These are phyloP conservation scores for Penicillium sp. DNA, from an alignment of 2,329 filamentous ascomycete species.

Conservation along the genomic window DNA sequence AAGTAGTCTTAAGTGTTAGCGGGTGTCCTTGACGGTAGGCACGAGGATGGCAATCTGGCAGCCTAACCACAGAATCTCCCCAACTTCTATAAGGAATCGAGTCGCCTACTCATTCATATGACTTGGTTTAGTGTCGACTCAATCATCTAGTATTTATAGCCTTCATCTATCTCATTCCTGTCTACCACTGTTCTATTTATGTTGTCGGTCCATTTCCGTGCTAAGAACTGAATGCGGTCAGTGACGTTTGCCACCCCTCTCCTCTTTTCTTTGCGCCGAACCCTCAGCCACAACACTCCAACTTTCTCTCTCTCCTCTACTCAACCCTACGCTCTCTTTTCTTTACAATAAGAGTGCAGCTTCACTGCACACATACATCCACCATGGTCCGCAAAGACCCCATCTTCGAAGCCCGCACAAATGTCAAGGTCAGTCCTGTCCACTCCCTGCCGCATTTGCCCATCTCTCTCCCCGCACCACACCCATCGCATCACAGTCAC, in stretches of 20 bases:
- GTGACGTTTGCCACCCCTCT: constrained; percentile 29
- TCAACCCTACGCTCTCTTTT: background rate
- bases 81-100: background rate
- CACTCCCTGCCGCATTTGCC: background rate
- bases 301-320: constrained; percentile 5
- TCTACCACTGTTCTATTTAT: background rate
- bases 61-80: background rate
- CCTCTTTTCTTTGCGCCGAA: constrained; percentile 1
- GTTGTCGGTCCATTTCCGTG: background rate
- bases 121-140: background rate
- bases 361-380: background rate
- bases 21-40: background rate
- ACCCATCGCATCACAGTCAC: background rate
- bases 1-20: too few relatives aligned
- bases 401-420: constrained; percentile 45
- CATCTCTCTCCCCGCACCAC: constrained; percentile 1
- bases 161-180: background rate
- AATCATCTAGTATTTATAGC: background rate
- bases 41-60: background rate
- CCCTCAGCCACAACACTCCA: constrained; percentile 3
- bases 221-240: constrained; percentile 25
- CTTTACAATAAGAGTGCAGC: background rate
- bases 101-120: background rate
- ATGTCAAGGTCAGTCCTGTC: constrained; percentile 39
- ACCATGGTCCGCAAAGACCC: constrained; percentile 45